Conservation (phyloP, 73 alveolate species). For the Stentor roeselii region DNA sequence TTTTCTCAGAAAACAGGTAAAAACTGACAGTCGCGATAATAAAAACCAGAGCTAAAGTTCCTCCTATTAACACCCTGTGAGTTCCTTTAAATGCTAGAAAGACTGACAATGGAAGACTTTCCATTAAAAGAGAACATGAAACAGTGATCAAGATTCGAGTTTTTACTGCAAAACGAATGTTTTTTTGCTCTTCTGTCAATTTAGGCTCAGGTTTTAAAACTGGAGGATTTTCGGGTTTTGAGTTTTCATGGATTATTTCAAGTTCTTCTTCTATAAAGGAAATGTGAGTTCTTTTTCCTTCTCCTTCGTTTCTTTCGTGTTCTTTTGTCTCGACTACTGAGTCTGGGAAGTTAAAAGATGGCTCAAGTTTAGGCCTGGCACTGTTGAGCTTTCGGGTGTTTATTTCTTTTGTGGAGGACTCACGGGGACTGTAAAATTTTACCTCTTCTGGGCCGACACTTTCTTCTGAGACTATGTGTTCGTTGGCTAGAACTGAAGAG, state of each 20-base stretch:
- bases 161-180: background rate
- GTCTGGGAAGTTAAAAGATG: background rate
- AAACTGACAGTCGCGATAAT: background rate
- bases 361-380: slow-evolving; percentile 3
- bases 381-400: background rate
- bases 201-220: background rate
- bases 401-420: background rate
- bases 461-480: background rate
- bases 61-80: background rate
- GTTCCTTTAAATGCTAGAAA: background rate
- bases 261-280: background rate
- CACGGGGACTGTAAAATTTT: background rate
- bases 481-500: background rate
- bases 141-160: background rate
- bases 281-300: background rate
- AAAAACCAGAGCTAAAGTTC: background rate
- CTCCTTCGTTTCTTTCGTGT: background rate
- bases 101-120: background rate
- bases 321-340: background rate
- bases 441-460: background rate
- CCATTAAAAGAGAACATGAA: background rate
- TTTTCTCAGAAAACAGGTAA: background rate
- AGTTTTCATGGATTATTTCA: background rate
- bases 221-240: background rate
- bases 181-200: background rate